These are phyloP conservation scores for Ostreobium quekettii DNA, from an alignment of 139 green algal genomes.

Conservation along the genomic window DNA sequence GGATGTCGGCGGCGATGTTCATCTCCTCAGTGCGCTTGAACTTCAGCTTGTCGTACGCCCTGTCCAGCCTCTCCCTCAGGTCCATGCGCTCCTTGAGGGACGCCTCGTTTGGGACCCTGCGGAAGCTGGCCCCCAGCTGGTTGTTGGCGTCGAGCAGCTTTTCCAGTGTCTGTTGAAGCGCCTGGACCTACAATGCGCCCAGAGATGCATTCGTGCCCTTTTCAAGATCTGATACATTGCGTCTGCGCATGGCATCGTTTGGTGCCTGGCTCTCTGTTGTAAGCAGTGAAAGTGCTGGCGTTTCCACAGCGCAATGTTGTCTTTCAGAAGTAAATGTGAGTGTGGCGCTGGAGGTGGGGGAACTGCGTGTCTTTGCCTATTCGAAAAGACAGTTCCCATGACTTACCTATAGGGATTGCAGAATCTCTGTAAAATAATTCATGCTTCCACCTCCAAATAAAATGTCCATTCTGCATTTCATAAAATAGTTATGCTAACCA, in stretches of 20 bases:
- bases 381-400: no score
- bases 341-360: no score
- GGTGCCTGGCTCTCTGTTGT: not conserved
- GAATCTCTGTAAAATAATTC: no score
- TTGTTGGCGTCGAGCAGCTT: conserved; percentile 54
- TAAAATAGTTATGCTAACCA: no score
- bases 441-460: no score
- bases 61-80: conserved; percentile 38
- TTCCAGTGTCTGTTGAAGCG: conserved; percentile 52
- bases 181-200: conserved; percentile 43
- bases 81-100: not conserved
- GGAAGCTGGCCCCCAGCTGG: conserved; percentile 36
- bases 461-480: no score
- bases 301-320: not conserved
- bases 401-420: no score
- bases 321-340: no score
- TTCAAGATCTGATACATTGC: conserved; percentile 10
- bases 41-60: conserved; percentile 60
- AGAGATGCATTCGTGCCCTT: not conserved
- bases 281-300: not conserved
- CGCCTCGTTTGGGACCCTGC: conserved; percentile 28
- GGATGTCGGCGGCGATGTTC: conserved; percentile 20
- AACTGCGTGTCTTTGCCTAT: no score
- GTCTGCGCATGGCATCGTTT: no score
- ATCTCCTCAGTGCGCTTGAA: conserved; percentile 32